Evolutionary conservation across 768 basidiomycete species (phyloP).

Genomic region (Lentinula guzmanii): DNA sequence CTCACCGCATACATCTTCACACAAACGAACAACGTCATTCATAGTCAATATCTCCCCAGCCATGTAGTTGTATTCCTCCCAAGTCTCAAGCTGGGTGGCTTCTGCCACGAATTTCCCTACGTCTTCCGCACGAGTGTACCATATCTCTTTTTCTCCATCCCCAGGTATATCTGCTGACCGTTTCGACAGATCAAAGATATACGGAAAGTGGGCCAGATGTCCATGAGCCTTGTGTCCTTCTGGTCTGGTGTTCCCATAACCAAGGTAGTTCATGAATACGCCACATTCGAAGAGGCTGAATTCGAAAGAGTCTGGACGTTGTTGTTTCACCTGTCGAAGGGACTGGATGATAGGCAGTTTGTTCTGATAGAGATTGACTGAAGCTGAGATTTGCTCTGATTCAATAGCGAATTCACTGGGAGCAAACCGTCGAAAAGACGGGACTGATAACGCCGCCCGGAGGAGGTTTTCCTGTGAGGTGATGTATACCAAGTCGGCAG

Average conservation of each 20-base stretch:
- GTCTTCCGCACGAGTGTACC: background rate
- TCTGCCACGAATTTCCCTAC: conserved; percentile 1
- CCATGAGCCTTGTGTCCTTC: conserved; percentile 1
- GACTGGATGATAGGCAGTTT: background rate
- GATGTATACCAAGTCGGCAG: background rate
- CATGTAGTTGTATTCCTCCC: conserved; percentile 2
- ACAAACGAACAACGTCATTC: conserved; percentile 1
- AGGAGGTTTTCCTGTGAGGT: conserved; percentile 1
- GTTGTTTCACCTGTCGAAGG: background rate
- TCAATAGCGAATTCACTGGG: conserved; percentile 3
- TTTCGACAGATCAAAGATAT: conserved; percentile 1
- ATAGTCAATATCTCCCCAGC: background rate
- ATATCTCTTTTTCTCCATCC: background rate
- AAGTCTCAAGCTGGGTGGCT: conserved; percentile 2
- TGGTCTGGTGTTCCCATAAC: background rate
- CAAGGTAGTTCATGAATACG: conserved; percentile 5
- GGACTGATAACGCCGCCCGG: background rate
- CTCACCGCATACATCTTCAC: conserved; percentile 2
- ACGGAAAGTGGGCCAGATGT: background rate
- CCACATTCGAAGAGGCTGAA: background rate
- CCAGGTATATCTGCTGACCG: conserved; percentile 3
- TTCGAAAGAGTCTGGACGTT: conserved; percentile 1
- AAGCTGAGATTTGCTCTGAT: background rate
- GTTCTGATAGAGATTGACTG: background rate
- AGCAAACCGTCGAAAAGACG: conserved; percentile 1